Base-by-base conservation (phyloP, 179 eudicot species). In the Patellifolia procumbens region DNA sequence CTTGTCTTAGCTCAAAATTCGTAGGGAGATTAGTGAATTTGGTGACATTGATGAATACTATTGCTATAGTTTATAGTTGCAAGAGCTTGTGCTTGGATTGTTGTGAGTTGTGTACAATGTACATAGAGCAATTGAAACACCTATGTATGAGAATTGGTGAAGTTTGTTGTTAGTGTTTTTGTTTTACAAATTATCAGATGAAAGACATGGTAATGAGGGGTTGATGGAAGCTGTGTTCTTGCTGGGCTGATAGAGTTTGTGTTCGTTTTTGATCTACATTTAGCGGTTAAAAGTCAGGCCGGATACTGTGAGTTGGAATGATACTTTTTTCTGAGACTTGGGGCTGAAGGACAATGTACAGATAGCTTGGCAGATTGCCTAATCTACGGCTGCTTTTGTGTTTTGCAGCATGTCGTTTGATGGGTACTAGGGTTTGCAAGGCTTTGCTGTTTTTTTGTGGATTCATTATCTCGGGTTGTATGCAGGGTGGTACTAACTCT, bases 361-460 rank as follows among this genome's bases (percentile, higher is more conserved):
- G 20, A 31, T 5, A 15, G 65, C 37, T 55, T 7, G 31, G n/a
- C 19, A 16, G 63, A 32, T 62, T 62, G 22, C 45, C 43, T n/a
- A 20, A 64, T 64, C 28, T 37, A 20, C 22, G 35, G 26, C 48
- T 64, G 28, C 69, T 64, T 37, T 37, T 34, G 68, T 35, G 48
- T 64, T 64, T 64, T 35, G 46, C 69, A 20, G 69, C 69, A 9
- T n/a, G n/a, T 12, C 2, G n/a, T 20, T 64, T 64, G 60, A 53
- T n/a, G 58, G 5, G n/a, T 19, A 3, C 8, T 24, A 16, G 8
- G 10, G 31, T 9, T 16, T 59, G 35, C 64, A 0, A 56, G 32
- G 32, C 7, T 59, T 59, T 59, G 16, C 2, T 29, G 16, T 12
- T 59, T 26, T 59, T 59, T 34, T 28, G 64, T 16, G 35, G 32